Evolutionary conservation across 192 early-diverging fungal genomes (phyloP), one percentile per base, ranked within the genome.

Genomic region (Coemansia sp.): DNA sequence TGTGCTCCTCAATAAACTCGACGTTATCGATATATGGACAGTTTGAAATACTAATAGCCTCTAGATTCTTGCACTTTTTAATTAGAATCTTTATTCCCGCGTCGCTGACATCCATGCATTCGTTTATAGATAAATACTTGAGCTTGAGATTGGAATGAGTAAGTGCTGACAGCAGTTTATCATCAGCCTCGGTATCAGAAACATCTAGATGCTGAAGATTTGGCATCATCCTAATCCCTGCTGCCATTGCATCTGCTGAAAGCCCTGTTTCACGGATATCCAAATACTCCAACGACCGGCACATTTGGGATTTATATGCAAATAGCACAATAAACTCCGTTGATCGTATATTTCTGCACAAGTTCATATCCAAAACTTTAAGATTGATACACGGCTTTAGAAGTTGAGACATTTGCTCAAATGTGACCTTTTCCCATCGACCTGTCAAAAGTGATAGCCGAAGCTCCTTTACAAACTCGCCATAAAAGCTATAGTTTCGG

Each of bases 341-440:
- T 31, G 48, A 50, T 9, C 48, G 48, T 18, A 50, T 50, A 23
- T 50, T 50, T 0, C 28, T 18, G 16, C 48, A 50, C 48, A 50
- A 33, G 48, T 50, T 50, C 48, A 50, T 50, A 14, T 50, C 48
- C n/a, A 50, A 15, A 10, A 50, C 10, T 14, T 15, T 50, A 3
- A 50, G 16, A 18, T 50, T 50, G 10, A 7, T 16, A 10, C 48
- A 50, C 14, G 47, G n/a, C 14, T 14, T 5, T 1, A 50, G 2
- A 21, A 50, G 30, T 28, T 3, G 11, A 2, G 15, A 14, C 47
- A 50, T 50, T 5, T 33, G 47, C 28, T 12, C 5, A 31, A 31
- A 49, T 2, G n/a, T 31, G 6, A 50, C 48, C 33, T 33, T 50
- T 14, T 50, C 48, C 48, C 48, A 50, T 18, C 48, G 48, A 7